Percentiles rank a stretch among this genome's conserved stretches.
Conservation (phyloP, 345 rosid genomes). For the Salix arbutifolia region DNA sequence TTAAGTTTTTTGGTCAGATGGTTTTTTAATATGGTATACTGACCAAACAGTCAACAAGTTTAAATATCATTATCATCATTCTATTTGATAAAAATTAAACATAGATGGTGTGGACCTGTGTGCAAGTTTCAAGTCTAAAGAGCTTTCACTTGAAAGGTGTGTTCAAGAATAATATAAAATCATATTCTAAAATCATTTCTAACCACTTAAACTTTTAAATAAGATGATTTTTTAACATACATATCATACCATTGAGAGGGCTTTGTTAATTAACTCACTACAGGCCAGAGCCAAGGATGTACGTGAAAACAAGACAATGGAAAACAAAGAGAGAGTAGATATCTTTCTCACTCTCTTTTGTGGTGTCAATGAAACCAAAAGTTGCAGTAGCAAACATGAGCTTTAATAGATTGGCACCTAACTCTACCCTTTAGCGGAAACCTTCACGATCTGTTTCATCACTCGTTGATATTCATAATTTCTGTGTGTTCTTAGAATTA, state of each 20-base stretch:
- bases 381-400: conserved; percentile 41
- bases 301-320: conserved; percentile 19
- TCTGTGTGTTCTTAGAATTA: background rate
- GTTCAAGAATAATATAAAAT: no score
- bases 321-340: conserved; percentile 3
- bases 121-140: no score
- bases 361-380: conserved; percentile 14
- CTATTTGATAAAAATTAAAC: no score
- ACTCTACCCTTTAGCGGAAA: conserved; percentile 47
- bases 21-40: no score
- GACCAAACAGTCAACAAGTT: no score
- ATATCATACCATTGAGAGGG: background rate
- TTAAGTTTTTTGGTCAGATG: no score
- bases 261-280: conserved; percentile 16
- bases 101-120: no score
- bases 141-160: no score
- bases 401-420: conserved; percentile 55
- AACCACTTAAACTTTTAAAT: no score
- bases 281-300: conserved; percentile 30
- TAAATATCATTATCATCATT: no score
- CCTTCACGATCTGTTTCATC: conserved; percentile 31
- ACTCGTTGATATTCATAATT: conserved; percentile 21
- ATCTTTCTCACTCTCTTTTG: conserved; percentile 1
- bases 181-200: no score
- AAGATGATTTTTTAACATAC: no score